Conservation (phyloP, 257 asterid genomes). For the Osmanthus fragrans region DNA sequence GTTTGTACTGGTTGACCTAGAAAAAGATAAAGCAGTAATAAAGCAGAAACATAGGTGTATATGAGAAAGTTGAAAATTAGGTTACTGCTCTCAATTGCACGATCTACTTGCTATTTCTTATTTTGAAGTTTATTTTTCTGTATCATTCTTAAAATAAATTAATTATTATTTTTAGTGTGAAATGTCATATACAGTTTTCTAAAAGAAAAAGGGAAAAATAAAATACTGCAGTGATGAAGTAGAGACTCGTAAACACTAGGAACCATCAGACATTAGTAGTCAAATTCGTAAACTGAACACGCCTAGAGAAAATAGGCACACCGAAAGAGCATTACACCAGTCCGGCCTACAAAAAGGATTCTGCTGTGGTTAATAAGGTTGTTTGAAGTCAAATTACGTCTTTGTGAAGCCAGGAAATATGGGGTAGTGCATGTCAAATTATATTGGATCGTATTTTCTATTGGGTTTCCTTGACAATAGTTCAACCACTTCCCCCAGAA, state of each 20-base stretch:
- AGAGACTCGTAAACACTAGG: not conserved
- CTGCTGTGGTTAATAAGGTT: not conserved
- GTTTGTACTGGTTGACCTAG: not conserved
- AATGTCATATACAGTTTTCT: not conserved
- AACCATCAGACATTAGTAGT: not conserved
- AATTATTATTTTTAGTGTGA: not conserved
- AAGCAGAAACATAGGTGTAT: not conserved
- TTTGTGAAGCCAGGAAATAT: not conserved
- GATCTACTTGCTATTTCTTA: not conserved
- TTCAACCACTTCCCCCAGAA: not conserved
- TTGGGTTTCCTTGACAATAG: not conserved
- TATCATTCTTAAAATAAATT: not conserved
- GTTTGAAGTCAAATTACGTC: not conserved
- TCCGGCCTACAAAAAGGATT: not conserved
- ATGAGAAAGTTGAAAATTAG: not conserved
- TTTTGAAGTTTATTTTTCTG: not conserved
- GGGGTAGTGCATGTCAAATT: not conserved
- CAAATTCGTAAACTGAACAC: not conserved
- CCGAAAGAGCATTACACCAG: not conserved
- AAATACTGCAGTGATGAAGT: not conserved
- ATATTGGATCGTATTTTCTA: not conserved
- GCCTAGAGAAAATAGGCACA: not conserved
- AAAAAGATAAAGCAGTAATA: not conserved
- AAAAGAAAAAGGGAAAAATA: not conserved
- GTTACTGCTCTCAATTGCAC: not conserved